phyloP scores from a whole-genome alignment of 129 eudicot genomes.

The Tanacetum coccineum region DNA sequence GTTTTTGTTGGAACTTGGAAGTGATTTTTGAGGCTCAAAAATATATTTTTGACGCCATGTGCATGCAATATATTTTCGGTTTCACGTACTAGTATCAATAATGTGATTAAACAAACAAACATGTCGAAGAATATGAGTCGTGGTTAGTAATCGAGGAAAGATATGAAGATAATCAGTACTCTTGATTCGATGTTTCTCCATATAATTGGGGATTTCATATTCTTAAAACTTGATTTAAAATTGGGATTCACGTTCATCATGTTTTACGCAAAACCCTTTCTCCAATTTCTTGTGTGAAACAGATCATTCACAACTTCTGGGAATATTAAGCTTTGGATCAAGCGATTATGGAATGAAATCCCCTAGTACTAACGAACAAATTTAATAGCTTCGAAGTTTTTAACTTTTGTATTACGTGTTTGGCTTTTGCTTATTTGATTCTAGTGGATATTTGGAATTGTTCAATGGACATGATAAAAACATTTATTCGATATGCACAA shows the following conservation, averaged over 20 bases:
- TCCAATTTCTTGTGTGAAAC: conserved; percentile 6
- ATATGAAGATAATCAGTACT: conserved; percentile 13
- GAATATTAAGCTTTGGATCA: no score
- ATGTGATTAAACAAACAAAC: conserved; percentile 23
- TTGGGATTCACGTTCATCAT: conserved; percentile 35
- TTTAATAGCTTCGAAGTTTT: background rate
- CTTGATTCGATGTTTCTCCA: conserved; percentile 29
- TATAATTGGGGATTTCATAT: conserved; percentile 24
- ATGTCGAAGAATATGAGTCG: conserved; percentile 10
- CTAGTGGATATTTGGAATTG: no score
- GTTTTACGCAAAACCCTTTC: conserved; percentile 21
- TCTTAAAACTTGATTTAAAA: conserved; percentile 21
- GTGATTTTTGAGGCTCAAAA: no score
- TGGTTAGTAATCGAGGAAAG: conserved; percentile 8
- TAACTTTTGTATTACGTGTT: background rate
- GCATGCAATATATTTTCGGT: no score
- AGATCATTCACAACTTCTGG: background rate
- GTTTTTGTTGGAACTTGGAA: no score
- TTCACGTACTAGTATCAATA: no score
- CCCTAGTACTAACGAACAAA: conserved; percentile 1
- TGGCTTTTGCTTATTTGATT: no score
- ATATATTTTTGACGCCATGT: no score
- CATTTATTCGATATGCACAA: background rate
- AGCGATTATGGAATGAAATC: background rate
- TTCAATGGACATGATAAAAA: background rate